Base-by-base conservation (phyloP, 1,284 basidiomycete species). In the Marasmius tenuissimus region DNA sequence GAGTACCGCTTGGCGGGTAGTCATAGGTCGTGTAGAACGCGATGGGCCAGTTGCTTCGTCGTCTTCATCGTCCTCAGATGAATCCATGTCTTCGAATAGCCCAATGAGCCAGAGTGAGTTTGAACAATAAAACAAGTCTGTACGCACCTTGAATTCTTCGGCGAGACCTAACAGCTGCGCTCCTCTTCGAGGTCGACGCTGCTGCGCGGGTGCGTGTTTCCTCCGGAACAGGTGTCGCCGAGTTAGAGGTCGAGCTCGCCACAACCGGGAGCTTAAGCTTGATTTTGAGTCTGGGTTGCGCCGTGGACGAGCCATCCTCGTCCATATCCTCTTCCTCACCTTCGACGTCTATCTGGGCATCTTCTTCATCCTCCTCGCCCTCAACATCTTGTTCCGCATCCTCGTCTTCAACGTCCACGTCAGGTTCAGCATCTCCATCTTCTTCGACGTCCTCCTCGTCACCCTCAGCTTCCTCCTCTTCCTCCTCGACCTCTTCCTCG, bases 1-100 rank as follows among this genome's bases (percentile, higher is more conserved):
- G 4, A 91, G 75, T 5, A 88, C 90, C 0, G 89, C 89, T 67
- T 92, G 90, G 45, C 90, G 82, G 0, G 88, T 85, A 0, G 89
- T 91, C 77, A 92, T 81, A 0, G 83, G 81, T 27, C 79, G 77
- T 0, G 78, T 54, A 20, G 52, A 54, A 9, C 52, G 52, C 14
- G 52, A 54, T 37, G 52, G 52, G 9, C 52, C 52, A 14, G 34
- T 4, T 22, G 27, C 57, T 48, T 49, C 57, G 10, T 49, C 62
- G 12, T 61, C 59, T 8, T 54, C 59, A 18, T 52, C 85, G 49
- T 76, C 72, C 45, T 78, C 78, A 66, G 68, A 66, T 65, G 49
- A 68, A 61, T 66, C 71, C 39, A 20, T 60, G 45, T 57, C 54
- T 53, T 49, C 53, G 37, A 55, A 53, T 39, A n/a, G 35, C 20